Conservation (phyloP, 106 monocot genomes). For the Dendrobium huoshanense region DNA sequence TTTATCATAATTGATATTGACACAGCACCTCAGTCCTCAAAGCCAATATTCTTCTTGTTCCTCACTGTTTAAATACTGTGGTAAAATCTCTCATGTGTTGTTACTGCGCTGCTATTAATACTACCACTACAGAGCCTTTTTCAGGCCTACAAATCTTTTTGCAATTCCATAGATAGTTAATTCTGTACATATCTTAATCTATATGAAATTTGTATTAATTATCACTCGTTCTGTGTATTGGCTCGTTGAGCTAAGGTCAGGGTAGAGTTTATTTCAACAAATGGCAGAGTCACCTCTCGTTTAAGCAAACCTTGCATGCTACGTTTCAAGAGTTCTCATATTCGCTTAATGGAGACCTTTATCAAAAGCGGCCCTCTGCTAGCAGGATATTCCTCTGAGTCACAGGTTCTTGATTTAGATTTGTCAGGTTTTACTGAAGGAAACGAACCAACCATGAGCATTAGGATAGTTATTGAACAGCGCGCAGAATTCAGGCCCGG, state of each 20-base stretch:
- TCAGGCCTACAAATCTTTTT: neutral
- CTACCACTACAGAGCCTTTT: no score
- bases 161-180: neutral
- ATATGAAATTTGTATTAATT: neutral
- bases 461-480: constrained; percentile 55
- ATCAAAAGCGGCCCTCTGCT: constrained; percentile 45
- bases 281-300: constrained; percentile 28
- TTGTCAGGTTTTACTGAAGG: constrained; percentile 49
- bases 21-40: no score
- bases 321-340: constrained; percentile 61
- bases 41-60: no score
- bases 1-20: neutral
- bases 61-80: no score
- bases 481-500: constrained; percentile 60
- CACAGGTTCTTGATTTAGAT: constrained; percentile 51
- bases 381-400: constrained; percentile 67
- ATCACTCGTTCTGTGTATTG: neutral
- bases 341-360: constrained; percentile 53
- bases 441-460: constrained; percentile 33
- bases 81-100: no score
- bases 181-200: neutral
- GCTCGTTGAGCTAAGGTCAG: constrained; percentile 37
- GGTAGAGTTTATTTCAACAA: constrained; percentile 48
- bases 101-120: no score
- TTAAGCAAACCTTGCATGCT: constrained; percentile 80